phyloP scores from a whole-genome alignment of 2,329 filamentous ascomycete genomes.

The Cladosporium sp. region DNA sequence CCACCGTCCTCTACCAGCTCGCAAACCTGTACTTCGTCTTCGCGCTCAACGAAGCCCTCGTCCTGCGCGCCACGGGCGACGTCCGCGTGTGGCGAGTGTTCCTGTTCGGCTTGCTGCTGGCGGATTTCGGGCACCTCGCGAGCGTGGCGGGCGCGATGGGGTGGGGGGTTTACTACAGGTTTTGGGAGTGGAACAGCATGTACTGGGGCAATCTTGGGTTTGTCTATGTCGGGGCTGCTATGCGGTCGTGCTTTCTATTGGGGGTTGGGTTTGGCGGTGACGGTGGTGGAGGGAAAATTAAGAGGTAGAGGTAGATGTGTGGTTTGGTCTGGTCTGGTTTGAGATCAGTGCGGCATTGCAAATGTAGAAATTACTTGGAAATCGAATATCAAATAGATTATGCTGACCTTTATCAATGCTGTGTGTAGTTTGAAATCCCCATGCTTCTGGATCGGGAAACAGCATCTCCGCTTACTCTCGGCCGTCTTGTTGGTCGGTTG shows the following conservation, averaged over 20 bases:
- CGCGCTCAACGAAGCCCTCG: conserved; percentile 72
- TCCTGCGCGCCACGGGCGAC: conserved; percentile 69
- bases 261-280: conserved; percentile 31
- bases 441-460: not conserved
- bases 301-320: not conserved
- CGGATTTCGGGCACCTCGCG: conserved; percentile 75
- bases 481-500: not conserved
- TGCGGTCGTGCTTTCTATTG: conserved; percentile 36
- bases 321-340: not conserved
- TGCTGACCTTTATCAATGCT: not conserved
- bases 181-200: conserved; percentile 40
- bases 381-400: not conserved
- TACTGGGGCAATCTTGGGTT: conserved; percentile 39
- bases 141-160: conserved; percentile 56
- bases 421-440: not conserved
- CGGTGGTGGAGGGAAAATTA: not conserved
- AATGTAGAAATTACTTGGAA: not conserved
- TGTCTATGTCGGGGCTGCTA: conserved; percentile 38
- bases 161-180: conserved; percentile 45
- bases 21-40: conserved; percentile 78
- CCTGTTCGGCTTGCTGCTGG: conserved; percentile 66
- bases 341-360: not conserved
- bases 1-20: conserved; percentile 69
- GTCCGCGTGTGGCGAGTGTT: conserved; percentile 69
- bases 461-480: not conserved